Base-by-base conservation (phyloP, 192 early-diverging fungal genomes). In the Coemansia sp. region DNA sequence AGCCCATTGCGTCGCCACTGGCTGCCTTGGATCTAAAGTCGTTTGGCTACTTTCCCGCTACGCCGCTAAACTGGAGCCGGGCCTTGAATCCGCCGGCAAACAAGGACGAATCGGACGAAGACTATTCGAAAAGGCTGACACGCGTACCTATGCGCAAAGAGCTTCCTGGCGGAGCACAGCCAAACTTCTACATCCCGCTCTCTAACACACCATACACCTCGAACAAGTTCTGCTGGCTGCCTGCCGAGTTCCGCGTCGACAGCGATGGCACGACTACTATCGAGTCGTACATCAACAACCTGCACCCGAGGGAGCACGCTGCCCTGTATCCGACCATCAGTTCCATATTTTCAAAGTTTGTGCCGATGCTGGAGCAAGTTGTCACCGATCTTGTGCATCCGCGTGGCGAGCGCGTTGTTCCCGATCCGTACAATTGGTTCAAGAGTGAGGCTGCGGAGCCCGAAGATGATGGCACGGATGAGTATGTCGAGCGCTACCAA, bases 311-410 rank as follows among this genome's bases (percentile, higher is more conserved):
- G 17, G 68, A 84, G 32, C 68, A 83, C 63, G 65, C 67, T 7
- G 71, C 68, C 6, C 56, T 88, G 59, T 90, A 92, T 54, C 70
- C 67, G 4, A 71, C 75, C 14, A 71, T 93, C 29, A 73, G 68
- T 1, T 41, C 36, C 25, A 72, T 87, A 24, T 82, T 93, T 43
- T 70, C 73, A 24, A 49, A 51, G 25, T 85, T 91, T 53, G 54
- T 92, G 2, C 90, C 89, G 4, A 64, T 90, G 75, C 89, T 93
- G 36, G 89, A 92, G 62, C 62, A 82, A 1, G 74, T 84, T 3
- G 14, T 80, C 0, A 80, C 77, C 0, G 77, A 80, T 37, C 8
- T 74, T 57, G 24, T 62, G 24, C 56, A 68, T 14, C 53, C 31
- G 32, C 57, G 57, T 15, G 12, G 10, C 22, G 15, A 11, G 17